Evolutionary conservation across 148 eudicot species (phyloP), one percentile per base, ranked within the genome.

Genomic region (Beta vulgaris): DNA sequence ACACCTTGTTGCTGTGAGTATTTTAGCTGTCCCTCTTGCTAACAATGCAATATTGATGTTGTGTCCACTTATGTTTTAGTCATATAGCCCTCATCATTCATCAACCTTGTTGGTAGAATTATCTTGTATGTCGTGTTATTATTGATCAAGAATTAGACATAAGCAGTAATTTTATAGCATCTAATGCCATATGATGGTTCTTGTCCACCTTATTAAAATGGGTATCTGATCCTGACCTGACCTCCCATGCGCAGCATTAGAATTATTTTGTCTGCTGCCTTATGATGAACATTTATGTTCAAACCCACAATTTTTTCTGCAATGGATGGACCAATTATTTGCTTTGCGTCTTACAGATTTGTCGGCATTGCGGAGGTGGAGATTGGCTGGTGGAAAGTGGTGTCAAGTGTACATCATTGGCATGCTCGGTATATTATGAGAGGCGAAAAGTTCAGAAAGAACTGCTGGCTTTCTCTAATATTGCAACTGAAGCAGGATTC

Each of bases 291-390:
- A 26, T 44, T 49, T 35, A 53, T 2, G 9, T 44, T 18, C n/a
- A 68, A 46, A 46, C 18, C 2, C 5, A 19, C 19, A 36, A 34
- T 32, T 6, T 49, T 9, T 1, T 15, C 67, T 26, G 66, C 18
- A 23, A 5, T 49, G 25, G 26, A 51, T 35, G 4, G 32, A 39
- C 35, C 13, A 19, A 15, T 49, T 11, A 48, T 57, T 29, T 73
- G 57, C 31, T 71, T 31, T 70, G 18, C 54, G 66, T 60, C 28
- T 77, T 79, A 76, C 86, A 95, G 98, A 92, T 92, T 68, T 95
- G 98, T 72, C 83, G 93, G 73, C 92, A 90, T 62, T 95, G 98
- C 87, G 97, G 97, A 73, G 98, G 98, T 73, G 97, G 93, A 14
- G 97, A 95, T 77, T 88, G 96, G 96, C 40, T 86, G 44, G 51